Conservation (phyloP, 2,329 filamentous ascomycete genomes). For the Calonectria henricotiae region DNA sequence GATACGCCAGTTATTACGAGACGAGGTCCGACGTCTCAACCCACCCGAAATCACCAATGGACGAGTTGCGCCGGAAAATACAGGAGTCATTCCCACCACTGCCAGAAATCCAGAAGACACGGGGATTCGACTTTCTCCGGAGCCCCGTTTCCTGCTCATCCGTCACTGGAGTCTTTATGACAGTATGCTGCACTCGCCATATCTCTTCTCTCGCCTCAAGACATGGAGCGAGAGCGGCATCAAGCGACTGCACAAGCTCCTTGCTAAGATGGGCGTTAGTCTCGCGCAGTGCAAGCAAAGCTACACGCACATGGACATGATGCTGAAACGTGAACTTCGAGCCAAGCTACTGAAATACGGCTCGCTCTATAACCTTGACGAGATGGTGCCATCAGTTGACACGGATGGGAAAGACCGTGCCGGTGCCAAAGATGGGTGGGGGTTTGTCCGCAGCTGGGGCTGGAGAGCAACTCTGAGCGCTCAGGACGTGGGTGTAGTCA, state of each 20-base stretch:
- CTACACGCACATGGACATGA: slow-evolving; percentile 99
- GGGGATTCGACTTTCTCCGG: slow-evolving; percentile 91
- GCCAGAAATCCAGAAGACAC: slow-evolving; percentile 92
- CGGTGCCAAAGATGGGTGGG: slow-evolving; percentile 91
- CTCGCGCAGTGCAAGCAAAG: slow-evolving; percentile 94
- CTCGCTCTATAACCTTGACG: slow-evolving; percentile 93
- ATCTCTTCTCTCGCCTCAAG: slow-evolving; percentile 91
- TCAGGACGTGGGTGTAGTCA: slow-evolving; percentile 92
- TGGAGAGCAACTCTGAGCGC: slow-evolving; percentile 96
- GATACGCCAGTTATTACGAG: slow-evolving; percentile 88
- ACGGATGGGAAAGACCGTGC: slow-evolving; percentile 79
- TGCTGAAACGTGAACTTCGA: slow-evolving; percentile 89
- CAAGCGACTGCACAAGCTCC: slow-evolving; percentile 91
- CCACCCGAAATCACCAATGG: slow-evolving; percentile 80
- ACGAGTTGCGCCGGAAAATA: slow-evolving; percentile 75
- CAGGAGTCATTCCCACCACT: slow-evolving; percentile 90
- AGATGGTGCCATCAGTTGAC: slow-evolving; percentile 86
- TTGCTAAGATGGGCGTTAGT: slow-evolving; percentile 98
- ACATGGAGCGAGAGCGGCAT: slow-evolving; percentile 94
- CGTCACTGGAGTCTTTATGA: slow-evolving; percentile 98
- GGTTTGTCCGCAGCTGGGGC: slow-evolving; percentile 97
- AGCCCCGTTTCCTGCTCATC: slow-evolving; percentile 93
- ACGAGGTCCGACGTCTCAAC: slow-evolving; percentile 95
- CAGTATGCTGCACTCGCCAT: slow-evolving; percentile 97
- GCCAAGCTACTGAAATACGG: slow-evolving; percentile 92